Conservation (phyloP, 768 basidiomycete genomes). For the Podaxis rugospora region DNA sequence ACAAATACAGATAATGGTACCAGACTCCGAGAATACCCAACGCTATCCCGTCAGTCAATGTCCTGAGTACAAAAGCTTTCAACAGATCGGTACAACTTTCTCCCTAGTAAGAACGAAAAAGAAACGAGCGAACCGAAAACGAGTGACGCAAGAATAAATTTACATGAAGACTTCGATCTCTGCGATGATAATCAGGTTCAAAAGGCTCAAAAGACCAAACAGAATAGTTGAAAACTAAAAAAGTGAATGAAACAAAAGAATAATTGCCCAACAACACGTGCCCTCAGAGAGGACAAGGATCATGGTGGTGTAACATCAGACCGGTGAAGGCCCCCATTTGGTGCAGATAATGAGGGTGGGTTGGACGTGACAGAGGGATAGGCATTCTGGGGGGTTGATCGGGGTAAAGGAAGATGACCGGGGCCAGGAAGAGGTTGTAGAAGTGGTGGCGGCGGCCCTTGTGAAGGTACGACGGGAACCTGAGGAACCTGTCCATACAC, state of each 20-base stretch:
- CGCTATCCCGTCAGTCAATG: not conserved
- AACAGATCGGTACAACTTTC: not conserved
- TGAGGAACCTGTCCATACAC: conserved; percentile 46
- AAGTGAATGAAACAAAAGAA: not conserved
- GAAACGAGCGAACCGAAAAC: not conserved
- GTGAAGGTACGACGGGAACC: conserved; percentile 27
- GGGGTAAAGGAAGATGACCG: conserved; percentile 22
- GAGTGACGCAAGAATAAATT: not conserved
- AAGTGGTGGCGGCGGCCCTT: conserved; percentile 42
- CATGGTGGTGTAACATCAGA: not conserved
- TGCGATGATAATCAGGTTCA: not conserved
- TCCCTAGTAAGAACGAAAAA: conserved; percentile 1
- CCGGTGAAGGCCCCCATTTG: conserved; percentile 10
- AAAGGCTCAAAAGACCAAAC: not conserved
- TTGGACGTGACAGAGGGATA: conserved; percentile 11
- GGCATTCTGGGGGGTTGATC: conserved; percentile 21
- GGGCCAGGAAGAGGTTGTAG: conserved; percentile 39
- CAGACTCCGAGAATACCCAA: conserved; percentile 5
- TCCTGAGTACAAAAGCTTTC: not conserved
- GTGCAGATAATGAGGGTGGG: conserved; percentile 7
- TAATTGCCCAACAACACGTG: not conserved
- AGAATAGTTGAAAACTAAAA: not conserved
- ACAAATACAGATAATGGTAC: conserved; percentile 10
- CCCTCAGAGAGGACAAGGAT: not conserved
- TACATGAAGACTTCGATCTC: not conserved